Base-by-base conservation (phyloP, 495 filamentous ascomycete genomes). In the Aspergillus affinis region DNA sequence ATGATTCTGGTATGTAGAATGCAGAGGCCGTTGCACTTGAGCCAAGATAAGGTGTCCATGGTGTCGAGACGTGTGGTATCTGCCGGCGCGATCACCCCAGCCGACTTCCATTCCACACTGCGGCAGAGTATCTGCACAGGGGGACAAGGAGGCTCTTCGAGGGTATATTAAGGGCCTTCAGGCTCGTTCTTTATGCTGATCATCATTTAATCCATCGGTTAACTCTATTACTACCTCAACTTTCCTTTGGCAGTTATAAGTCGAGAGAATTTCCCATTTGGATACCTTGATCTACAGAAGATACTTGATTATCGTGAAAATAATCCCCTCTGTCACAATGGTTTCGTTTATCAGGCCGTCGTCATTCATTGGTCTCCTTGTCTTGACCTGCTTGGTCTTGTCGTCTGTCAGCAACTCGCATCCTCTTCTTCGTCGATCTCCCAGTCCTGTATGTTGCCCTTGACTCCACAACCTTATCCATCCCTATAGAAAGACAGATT, bases 401-500 rank as follows among this genome's bases (percentile, higher is more conserved):
- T 53, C 59, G 3, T 59, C 63, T 15, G 7, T 59, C 27, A 54
- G 51, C 26, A 27, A 62, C 13, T 55, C 61, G 1, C 61, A 26
- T 30, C 61, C 61, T 15, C 41, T 62, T 46, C n/a, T 36, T 3
- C 15, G 2, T 20, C 47, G 36, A 32, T 54, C 53, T 27, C 61
- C 61, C 15, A 27, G 48, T 46, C 64, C 60, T 46, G 64, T 66
- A 59, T 32, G 58, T 55, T 9, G 8, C 29, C 18, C 20, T 41
- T 15, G 2, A 23, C 17, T 53, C 0, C 19, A 13, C 23, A 49
- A 20, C 12, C 17, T 30, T 18, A 18, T 13, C 0, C 4, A 18
- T 13, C 3, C 3, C 54, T 27, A 76, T 72, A 26, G 4, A 26
- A 2, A 26, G 23, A 26, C 23, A 62, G 75, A 55, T 50, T 75